Evolutionary conservation across 2,329 filamentous ascomycete genomes (phyloP), one percentile per base, ranked within the genome.

Genomic region (Amphichorda felina): DNA sequence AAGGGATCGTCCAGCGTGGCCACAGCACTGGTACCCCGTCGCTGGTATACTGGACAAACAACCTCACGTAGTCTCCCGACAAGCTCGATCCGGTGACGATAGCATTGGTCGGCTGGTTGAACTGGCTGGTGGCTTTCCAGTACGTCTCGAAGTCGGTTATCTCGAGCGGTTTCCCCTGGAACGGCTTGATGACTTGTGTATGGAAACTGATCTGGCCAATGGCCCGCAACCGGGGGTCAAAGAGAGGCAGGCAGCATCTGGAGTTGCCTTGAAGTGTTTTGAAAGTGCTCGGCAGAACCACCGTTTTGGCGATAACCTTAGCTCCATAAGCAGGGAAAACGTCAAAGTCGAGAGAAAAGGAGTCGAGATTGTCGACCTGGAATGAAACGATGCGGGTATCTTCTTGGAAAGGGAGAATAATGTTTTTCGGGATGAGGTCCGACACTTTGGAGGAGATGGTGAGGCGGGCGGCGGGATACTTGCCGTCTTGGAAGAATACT

Each of bases 141-240:
- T 98, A 98, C 0, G 91, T 96, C 43, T 94, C 91, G 48, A 96
- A 98, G 51, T 96, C 88, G 1, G 91, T 94, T 41, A 98, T 95
- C 56, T 98, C 91, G 16, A 98, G 66, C 4, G 91, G 87, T 41
- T 87, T 82, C 7, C 91, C 89, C 42, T 79, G 77, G 61, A 96
- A 98, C 0, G 91, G 91, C 51, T 94, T 95, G 55, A 98, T 93
- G 18, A 96, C 86, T 53, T 96, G 88, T 37, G 86, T 94, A 44
- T 84, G 83, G 64, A 98, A 98, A 43, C 78, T 86, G 45, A 96
- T 85, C 50, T 94, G 84, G 5, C 91, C 91, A 49, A 98, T 95
- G 8, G 87, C 83, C 31, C 89, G 77, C 33, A 96, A 69, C 16
- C 91, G 76, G 5, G 89, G 88, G 52, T 98, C 91, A 44, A 96